Conservation (phyloP, 176 grass and related monocot species). For the Carex cristatella region DNA sequence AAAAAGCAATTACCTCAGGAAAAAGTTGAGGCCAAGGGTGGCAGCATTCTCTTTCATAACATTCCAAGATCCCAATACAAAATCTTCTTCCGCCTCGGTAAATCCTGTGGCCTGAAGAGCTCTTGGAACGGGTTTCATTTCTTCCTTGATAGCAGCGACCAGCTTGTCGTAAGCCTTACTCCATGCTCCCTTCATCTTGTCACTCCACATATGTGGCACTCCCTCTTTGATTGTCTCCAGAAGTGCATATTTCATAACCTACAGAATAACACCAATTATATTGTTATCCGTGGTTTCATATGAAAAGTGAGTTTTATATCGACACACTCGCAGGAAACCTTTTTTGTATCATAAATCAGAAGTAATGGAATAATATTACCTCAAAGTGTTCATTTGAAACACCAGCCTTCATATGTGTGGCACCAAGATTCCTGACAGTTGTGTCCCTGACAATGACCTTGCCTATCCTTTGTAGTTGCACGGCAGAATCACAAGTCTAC, state of each 20-base stretch:
- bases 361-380: conserved; percentile 23
- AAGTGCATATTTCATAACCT: conserved; percentile 66
- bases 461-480: conserved; percentile 52
- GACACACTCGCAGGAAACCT: background rate
- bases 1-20: conserved; percentile 19
- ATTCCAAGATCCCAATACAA: conserved; percentile 34
- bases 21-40: conserved; percentile 31
- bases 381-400: conserved; percentile 70
- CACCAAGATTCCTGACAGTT: conserved; percentile 38
- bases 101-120: conserved; percentile 22
- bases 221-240: conserved; percentile 59
- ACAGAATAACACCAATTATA: background rate
- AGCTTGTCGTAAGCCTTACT: conserved; percentile 64
- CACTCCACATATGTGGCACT: conserved; percentile 56
- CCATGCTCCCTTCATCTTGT: conserved; percentile 67
- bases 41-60: conserved; percentile 31
- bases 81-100: conserved; percentile 24
- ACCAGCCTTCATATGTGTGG: conserved; percentile 48
- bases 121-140: conserved; percentile 49
- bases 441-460: conserved; percentile 63
- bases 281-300: background rate
- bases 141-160: conserved; percentile 54
- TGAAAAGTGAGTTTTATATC: background rate
- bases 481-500: conserved; percentile 63
- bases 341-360: background rate